Evolutionary conservation across 768 basidiomycete species (phyloP), one percentile per base, ranked within the genome.

Genomic region (Auricularia auricula-judae): DNA sequence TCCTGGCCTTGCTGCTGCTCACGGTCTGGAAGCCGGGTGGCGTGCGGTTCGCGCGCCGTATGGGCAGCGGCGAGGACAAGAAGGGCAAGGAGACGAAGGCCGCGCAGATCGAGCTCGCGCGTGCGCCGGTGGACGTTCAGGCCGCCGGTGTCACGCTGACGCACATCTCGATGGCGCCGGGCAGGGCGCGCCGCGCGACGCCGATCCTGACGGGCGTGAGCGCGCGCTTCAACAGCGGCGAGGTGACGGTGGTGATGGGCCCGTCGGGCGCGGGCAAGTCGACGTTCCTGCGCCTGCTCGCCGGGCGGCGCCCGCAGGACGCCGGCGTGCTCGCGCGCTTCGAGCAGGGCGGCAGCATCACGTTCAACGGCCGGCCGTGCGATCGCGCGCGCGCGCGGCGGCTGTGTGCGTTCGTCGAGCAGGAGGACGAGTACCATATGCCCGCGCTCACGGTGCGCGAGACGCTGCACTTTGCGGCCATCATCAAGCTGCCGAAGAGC

Each of bases 361-460:
- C 68, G 16, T 70, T 74, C 44, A 76, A 76, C 64, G 74, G 73
- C 35, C 63, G 63, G 34, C 66, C 67, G 21, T 14, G 36, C 29
- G 65, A 67, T 42, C 11, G 51, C 66, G 43, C 54, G 66, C 62
- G 10, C 62, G 65, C 39, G 68, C 58, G 36, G 62, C 53, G 56
- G 14, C 36, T 66, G 63, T 66, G 75, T 35, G 76, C 74, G 1
- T 78, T 76, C 61, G 76, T 77, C 16, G 74, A 78, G 64, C 77
- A 79, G 70, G 76, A 76, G 51, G 78, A 79, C 62, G 71, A 73
- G 33, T 74, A 76, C 69, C 77, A 77, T 70, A 67, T 77, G 2
- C 74, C 76, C 0, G 75, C 73, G 2, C 62, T 76, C 34, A 74
- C 74, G 5, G 75, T 73, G 2, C 72, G 76, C 42, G 70, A 75